A percentile compares a stretch with the other conserved stretches of the same genome.
These are phyloP conservation scores for Clonostachys sp. DNA, from an alignment of 2,329 filamentous ascomycete species.

Conservation along the genomic window DNA sequence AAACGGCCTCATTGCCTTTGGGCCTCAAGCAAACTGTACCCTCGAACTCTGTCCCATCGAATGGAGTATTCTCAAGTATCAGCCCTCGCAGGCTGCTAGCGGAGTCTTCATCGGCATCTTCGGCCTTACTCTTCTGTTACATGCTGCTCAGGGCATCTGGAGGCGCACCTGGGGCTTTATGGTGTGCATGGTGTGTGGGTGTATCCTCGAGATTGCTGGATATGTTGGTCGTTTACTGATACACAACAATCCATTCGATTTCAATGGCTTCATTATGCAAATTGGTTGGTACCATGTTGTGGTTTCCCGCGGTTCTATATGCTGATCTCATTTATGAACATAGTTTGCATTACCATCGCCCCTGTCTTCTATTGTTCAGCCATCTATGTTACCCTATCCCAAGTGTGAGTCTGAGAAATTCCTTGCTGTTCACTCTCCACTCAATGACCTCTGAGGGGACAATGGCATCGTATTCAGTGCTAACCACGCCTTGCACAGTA, in stretches of 20 bases:
- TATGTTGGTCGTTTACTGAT: constrained; percentile 53
- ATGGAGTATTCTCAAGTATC: constrained; percentile 33
- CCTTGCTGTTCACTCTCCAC: constrained; percentile 12
- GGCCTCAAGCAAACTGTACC: constrained; percentile 38
- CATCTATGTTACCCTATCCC: constrained; percentile 18
- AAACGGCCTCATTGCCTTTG: constrained; percentile 21
- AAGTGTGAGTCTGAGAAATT: constrained; percentile 12
- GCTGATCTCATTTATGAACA: not conserved
- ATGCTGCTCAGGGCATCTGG: constrained; percentile 28
- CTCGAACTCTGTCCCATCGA: constrained; percentile 37
- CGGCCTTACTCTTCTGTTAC: constrained; percentile 33
- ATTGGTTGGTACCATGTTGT: constrained; percentile 39
- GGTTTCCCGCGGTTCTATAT: not conserved
- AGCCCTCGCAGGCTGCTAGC: constrained; percentile 38
- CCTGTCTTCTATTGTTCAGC: constrained; percentile 19
- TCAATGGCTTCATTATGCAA: constrained; percentile 58
- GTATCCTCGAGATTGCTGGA: constrained; percentile 52
- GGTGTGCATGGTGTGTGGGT: constrained; percentile 46
- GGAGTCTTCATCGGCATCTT: constrained; percentile 32
- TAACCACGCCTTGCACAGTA: constrained; percentile 3
- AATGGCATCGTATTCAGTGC: no score
- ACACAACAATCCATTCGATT: constrained; percentile 44
- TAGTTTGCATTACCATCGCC: constrained; percentile 23
- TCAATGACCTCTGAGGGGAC: no score
- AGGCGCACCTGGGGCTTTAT: constrained; percentile 37